Evolutionary conservation across 2,329 filamentous ascomycete species (phyloP), one percentile per base, ranked within the genome.

Genomic region (Arthrobotrys pseudoclavata): DNA sequence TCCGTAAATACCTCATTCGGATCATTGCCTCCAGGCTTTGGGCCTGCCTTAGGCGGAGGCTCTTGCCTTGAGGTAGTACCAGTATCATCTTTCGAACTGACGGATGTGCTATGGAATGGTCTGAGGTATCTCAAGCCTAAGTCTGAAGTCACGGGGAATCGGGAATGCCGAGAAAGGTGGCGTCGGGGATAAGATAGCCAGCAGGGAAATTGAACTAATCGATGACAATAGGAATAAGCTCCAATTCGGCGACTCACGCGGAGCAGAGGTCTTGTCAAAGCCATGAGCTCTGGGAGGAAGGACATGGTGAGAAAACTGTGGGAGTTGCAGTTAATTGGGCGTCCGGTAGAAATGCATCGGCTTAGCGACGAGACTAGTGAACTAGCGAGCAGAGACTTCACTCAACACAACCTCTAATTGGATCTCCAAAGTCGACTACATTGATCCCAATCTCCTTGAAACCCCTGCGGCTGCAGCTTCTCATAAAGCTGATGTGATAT

Each of bases 1-100:
- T 88, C 87, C 48, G 85, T 86, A 80, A 98, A 93, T 48, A 80
- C 68, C 48, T 80, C 76, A 52, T 68, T 69, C 18, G 81, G 79
- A 37, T 72, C 63, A 50, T 69, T 72, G 12, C 75, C 75, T 42
- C 75, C 75, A 55, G 64, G 48, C 29, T 71, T 77, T 20, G 74
- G 74, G 37, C 74, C 74, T 40, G 42, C 42, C 26, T 62, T 52
- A n/a, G 64, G 40, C 40, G 74, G 74, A 48, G 67, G 37, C 18
- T 71, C 74, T 22, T 71, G 50, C 20, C 37, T 31, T 55, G 67
- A 60, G 4, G 63, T 45, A 34, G 24, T 18, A 26, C 52, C 9
- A 20, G 34, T 52, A 5, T 64, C 57, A 61, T 70, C 66, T 66
- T 64, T 76, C 3, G 47, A 63, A 45, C n/a, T 22, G 31, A 48